Conservation (phyloP, 768 basidiomycete genomes). For the Vararia minispora region DNA sequence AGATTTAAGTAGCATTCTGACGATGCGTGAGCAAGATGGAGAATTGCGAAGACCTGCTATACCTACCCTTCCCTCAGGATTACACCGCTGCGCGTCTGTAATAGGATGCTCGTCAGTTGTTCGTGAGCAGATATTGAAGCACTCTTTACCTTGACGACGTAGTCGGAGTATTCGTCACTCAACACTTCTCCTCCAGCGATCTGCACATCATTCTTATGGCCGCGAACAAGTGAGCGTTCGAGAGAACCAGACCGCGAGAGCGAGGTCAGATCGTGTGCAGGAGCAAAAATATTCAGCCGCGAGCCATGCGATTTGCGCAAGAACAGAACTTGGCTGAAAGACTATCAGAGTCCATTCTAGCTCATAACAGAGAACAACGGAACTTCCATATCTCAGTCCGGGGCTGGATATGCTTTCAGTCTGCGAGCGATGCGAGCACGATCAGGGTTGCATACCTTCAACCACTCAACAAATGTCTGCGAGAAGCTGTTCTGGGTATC, state of each 20-base stretch:
- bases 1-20: constrained; percentile 79
- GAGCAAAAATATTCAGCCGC: constrained; percentile 81
- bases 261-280: constrained; percentile 77
- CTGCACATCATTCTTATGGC: constrained; percentile 63
- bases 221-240: constrained; percentile 44
- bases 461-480: constrained; percentile 77
- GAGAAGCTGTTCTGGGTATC: constrained; percentile 47
- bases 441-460: constrained; percentile 44
- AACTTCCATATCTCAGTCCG: constrained; percentile 95
- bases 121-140: background rate
- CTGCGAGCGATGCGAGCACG: background rate
- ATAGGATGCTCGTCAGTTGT: background rate
- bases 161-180: constrained; percentile 92
- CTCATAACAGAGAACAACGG: no score
- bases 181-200: constrained; percentile 76
- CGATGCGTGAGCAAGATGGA: background rate
- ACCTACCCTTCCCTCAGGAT: constrained; percentile 81
- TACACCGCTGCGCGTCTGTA: constrained; percentile 82
- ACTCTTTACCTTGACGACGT: constrained; percentile 72
- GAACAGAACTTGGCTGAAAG: constrained; percentile 69
- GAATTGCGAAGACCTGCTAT: constrained; percentile 5
- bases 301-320: constrained; percentile 75
- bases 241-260: constrained; percentile 62
- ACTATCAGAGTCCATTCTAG: background rate
- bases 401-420: constrained; percentile 26